Conservation (phyloP, 2,329 filamentous ascomycete species). For the Cercospora brassicicola region DNA sequence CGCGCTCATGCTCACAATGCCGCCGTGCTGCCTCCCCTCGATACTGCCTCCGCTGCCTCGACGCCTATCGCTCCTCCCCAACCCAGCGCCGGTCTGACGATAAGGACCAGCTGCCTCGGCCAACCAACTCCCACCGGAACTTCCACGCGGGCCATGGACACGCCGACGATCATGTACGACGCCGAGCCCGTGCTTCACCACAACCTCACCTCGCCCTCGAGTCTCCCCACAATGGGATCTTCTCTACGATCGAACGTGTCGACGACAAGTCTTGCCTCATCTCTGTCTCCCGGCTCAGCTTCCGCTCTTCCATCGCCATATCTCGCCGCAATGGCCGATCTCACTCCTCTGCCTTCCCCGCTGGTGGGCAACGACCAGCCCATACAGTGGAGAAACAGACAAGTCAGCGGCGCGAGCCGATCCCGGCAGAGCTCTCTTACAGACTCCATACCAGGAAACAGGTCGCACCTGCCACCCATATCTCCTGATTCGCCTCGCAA, state of each 20-base stretch:
- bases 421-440: constrained; percentile 35
- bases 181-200: constrained; percentile 29
- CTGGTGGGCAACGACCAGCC: constrained; percentile 44
- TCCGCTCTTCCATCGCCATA: constrained; percentile 51
- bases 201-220: constrained; percentile 43
- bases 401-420: constrained; percentile 34
- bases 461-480: constrained; percentile 28
- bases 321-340: constrained; percentile 50
- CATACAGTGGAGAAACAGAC: constrained; percentile 45
- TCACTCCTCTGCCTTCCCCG: constrained; percentile 55
- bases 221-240: constrained; percentile 29
- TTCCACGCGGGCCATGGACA: constrained; percentile 17
- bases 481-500: constrained; percentile 42
- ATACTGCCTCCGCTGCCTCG: constrained; percentile 17
- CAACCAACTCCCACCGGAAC: constrained; percentile 12
- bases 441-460: constrained; percentile 37
- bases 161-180: constrained; percentile 25
- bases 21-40: constrained; percentile 19
- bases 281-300: constrained; percentile 48
- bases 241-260: constrained; percentile 46
- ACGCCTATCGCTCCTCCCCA: constrained; percentile 18
- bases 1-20: constrained; percentile 17
- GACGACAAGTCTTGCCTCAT: constrained; percentile 46
- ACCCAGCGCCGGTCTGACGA: constrained; percentile 26
- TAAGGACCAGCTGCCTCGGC: constrained; percentile 25